Evolutionary conservation across 139 green algal species (phyloP).

Genomic region (Deuterostichococcus epilithicus): DNA sequence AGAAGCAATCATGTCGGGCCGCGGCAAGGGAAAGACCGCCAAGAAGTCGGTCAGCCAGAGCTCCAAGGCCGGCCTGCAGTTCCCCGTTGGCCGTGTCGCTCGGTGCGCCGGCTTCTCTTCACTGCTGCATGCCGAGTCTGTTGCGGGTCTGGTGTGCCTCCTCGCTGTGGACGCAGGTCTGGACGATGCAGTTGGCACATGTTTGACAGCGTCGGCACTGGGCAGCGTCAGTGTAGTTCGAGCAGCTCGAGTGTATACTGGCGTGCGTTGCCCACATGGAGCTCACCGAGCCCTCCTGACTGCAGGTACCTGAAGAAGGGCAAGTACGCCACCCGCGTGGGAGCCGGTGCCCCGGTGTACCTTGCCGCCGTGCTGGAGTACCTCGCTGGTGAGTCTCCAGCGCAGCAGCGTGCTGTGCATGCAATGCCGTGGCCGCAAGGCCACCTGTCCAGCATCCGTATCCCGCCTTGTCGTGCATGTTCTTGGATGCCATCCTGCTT

Average conservation of each 20-base stretch:
- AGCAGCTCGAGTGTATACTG: too few species aligned
- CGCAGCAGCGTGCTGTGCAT: background rate
- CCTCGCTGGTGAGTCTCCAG: constrained; percentile 31
- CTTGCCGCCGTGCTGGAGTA: constrained; percentile 67
- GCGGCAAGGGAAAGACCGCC: constrained; percentile 38
- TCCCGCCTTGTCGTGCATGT: constrained; percentile 22
- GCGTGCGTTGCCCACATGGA: too few species aligned
- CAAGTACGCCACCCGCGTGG: constrained; percentile 75
- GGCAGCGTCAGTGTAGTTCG: too few species aligned
- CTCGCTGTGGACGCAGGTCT: too few species aligned
- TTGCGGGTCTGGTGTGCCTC: too few species aligned
- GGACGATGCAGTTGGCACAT: too few species aligned
- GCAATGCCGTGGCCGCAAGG: background rate
- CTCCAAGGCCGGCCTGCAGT: constrained; percentile 88
- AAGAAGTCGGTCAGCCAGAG: constrained; percentile 78
- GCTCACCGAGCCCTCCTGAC: background rate
- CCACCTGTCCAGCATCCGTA: too few species aligned
- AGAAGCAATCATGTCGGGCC: background rate
- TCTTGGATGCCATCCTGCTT: too few species aligned
- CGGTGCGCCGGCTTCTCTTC: background rate
- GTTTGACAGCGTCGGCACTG: too few species aligned
- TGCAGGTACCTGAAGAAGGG: constrained; percentile 77
- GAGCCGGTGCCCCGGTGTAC: constrained; percentile 71
- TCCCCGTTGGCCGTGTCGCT: constrained; percentile 81
- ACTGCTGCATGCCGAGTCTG: background rate